Conservation (phyloP, 179 eudicot species). For the Beta lomatogona region DNA sequence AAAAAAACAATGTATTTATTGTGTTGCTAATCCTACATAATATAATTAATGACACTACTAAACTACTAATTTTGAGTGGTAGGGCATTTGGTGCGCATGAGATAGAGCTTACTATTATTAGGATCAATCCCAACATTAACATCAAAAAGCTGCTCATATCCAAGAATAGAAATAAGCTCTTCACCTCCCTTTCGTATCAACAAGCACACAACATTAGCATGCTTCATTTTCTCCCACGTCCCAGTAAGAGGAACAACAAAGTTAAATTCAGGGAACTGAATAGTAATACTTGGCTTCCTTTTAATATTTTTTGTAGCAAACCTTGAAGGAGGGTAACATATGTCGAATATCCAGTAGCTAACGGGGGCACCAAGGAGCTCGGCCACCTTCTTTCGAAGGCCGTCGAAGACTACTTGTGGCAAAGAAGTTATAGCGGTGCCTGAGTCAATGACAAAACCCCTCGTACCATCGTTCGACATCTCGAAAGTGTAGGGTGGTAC, state of each 20-base stretch:
- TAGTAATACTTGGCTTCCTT: constrained; percentile 1
- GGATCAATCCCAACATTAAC: constrained; percentile 22
- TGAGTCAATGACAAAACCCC: constrained; percentile 17
- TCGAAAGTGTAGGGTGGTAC: constrained; percentile 5
- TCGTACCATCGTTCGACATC: constrained; percentile 1
- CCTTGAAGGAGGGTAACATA: constrained; percentile 9
- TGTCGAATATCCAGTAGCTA: constrained; percentile 5
- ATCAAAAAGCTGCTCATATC: neutral
- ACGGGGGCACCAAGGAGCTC: neutral
- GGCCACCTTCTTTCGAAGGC: neutral
- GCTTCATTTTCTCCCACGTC: constrained; percentile 5
- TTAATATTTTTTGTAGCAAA: neutral
- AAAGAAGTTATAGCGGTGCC: constrained; percentile 8
- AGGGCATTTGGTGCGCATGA: neutral
- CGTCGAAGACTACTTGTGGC: neutral
- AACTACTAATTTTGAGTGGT: too few species aligned
- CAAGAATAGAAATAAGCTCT: constrained; percentile 4
- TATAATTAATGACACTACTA: neutral
- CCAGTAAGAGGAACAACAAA: neutral
- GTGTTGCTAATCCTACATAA: too few species aligned
- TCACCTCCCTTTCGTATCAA: neutral
- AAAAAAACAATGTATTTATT: too few species aligned
- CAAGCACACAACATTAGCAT: neutral
- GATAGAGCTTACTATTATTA: constrained; percentile 7
- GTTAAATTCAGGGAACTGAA: constrained; percentile 9